A percentile compares a stretch with the other conserved stretches of the same genome.
phyloP scores from a whole-genome alignment of 306 rosid genomes.

The Lablab purpureus region DNA sequence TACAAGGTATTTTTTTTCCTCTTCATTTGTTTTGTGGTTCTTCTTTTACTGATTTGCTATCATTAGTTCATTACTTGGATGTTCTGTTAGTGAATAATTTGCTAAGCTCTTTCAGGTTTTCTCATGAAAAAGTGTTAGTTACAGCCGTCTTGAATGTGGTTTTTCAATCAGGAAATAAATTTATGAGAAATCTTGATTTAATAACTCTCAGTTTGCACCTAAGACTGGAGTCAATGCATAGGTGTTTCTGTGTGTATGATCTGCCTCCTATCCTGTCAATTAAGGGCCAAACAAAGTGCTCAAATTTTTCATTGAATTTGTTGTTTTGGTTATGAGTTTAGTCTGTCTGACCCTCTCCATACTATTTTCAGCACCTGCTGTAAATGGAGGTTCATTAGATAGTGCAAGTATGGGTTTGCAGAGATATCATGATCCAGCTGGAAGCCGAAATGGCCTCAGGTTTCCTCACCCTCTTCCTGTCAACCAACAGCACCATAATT shows the following conservation, averaged over 20 bases:
- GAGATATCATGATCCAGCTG: slow-evolving; percentile 76
- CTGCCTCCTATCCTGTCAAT: not conserved
- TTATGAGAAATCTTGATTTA: slow-evolving; percentile 30
- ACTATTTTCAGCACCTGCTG: slow-evolving; percentile 53
- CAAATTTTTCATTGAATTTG: slow-evolving; percentile 16
- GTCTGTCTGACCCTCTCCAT: slow-evolving; percentile 36
- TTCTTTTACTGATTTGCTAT: slow-evolving; percentile 25
- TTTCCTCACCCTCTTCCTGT: slow-evolving; percentile 67
- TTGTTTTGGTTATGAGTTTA: slow-evolving; percentile 19
- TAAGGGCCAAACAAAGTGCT: slow-evolving; percentile 11
- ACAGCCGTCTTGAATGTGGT: slow-evolving; percentile 31
- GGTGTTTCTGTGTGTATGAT: not conserved
- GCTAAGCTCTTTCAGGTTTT: slow-evolving; percentile 23
- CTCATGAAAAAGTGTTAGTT: slow-evolving; percentile 36
- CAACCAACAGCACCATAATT: slow-evolving; percentile 68
- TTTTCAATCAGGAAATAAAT: slow-evolving; percentile 16
- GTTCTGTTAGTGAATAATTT: slow-evolving; percentile 5
- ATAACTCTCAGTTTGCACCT: slow-evolving; percentile 3
- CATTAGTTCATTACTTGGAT: slow-evolving; percentile 7
- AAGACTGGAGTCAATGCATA: slow-evolving; percentile 11
- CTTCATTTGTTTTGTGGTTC: slow-evolving; percentile 30
- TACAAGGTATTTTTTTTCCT: slow-evolving; percentile 59
- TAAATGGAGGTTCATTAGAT: slow-evolving; percentile 63
- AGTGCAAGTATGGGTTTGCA: slow-evolving; percentile 66
- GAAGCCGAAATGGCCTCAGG: slow-evolving; percentile 61